Base-by-base conservation (phyloP, 192 early-diverging fungal species). In the Coemansia sp. region DNA sequence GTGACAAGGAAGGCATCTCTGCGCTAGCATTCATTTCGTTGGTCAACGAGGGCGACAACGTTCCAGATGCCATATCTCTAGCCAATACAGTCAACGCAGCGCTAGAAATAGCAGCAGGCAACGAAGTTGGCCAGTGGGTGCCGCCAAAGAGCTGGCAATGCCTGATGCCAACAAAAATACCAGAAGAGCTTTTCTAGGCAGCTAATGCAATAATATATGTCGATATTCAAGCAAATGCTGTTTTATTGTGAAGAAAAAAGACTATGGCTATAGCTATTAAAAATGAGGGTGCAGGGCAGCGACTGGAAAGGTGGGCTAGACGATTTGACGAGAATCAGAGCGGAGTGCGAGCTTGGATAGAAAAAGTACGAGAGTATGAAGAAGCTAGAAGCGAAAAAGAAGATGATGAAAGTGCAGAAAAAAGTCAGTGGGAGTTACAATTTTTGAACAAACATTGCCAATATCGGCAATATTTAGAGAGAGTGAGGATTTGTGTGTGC, bases 11-110 rank as follows among this genome's bases (percentile, higher is more conserved):
- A 21, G 62, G 61, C 1, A 49, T 86, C 1, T 70, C 76, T 6
- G 58, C 81, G 30, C 43, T 79, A 24, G 73, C 83, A 19, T 50
- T 87, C 11, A 65, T 85, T 0, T 73, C 82, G 64, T 84, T 89
- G 80, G 89, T 82, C 9, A 80, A 83, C 54, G 89, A 91, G 66
- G 89, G 89, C 63, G 84, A 91, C 56, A 91, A 91, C 67, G 76
- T 85, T 5, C 81, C 80, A 1, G 89, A 91, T 54, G 83, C 84
- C 17, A 81, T 89, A 24, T 69, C 69, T 37, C 61, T 86, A 53
- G 86, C 85, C 30, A 87, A 86, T 57, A 66, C 75, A 12, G 55
- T 37, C 50, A 71, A 78, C 25, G 55, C 58, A 4, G 55, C 57
- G 22, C 61, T 78, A 15, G 61, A 44, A 3, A 40, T 78, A 22